A percentile compares a stretch with the other conserved stretches of the same genome.
phyloP scores from a whole-genome alignment of 2,329 filamentous ascomycete species.

The Xylariaceae sp. region DNA sequence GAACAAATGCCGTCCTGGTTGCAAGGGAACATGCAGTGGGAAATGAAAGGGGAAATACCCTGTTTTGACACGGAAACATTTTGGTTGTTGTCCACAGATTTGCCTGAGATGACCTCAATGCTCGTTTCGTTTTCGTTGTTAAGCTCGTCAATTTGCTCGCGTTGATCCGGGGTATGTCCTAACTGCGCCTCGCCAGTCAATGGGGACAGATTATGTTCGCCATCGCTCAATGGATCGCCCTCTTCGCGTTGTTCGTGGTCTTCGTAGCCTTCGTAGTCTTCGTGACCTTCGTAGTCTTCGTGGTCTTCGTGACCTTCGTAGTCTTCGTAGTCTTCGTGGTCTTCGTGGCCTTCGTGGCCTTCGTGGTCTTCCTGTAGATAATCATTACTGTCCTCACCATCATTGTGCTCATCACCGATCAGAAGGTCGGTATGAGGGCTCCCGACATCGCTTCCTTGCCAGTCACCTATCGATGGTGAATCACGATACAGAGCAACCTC shows the following conservation, averaged over 20 bases:
- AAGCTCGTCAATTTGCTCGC: constrained; percentile 8
- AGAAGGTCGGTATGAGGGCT: constrained; percentile 18
- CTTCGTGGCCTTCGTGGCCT: neutral
- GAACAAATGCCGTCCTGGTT: constrained; percentile 6
- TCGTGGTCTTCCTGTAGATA: constrained; percentile 16
- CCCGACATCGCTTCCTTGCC: constrained; percentile 13
- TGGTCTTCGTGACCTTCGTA: neutral
- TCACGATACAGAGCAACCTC: constrained; percentile 34
- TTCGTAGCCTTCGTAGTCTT: neutral
- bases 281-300: neutral
- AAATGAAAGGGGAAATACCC: constrained; percentile 27
- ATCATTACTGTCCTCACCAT: constrained; percentile 19
- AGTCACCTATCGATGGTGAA: constrained; percentile 21
- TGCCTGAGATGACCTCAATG: constrained; percentile 16
- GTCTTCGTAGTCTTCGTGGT: neutral
- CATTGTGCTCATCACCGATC: constrained; percentile 10
- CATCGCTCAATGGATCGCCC: constrained; percentile 20
- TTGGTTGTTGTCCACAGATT: constrained; percentile 25
- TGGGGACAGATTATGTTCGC: constrained; percentile 17
- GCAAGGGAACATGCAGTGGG: constrained; percentile 1
- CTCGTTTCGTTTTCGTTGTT: constrained; percentile 6
- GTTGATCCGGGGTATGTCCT: neutral
- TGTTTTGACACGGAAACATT: constrained; percentile 26
- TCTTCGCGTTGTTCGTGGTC: constrained; percentile 4
- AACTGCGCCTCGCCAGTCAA: neutral